Base-by-base conservation (phyloP, 176 grass and related monocot species). In the Pontederia paniculata region DNA sequence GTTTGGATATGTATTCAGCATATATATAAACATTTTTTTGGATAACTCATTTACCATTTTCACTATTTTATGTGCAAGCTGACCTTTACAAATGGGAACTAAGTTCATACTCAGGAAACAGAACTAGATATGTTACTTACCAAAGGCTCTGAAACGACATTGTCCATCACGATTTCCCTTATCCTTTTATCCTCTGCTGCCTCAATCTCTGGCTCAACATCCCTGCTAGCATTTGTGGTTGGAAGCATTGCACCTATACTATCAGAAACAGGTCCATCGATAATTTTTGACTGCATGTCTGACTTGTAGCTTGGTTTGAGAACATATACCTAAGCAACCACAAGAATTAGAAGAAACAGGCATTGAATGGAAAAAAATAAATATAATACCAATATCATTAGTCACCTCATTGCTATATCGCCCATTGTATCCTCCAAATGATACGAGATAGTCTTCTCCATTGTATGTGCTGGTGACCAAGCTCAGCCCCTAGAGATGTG, bases 391-490 rank as follows among this genome's bases (percentile, higher is more conserved):
- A 16, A 20, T n/a, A n/a, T 60, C 51, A 76, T 74, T 57, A 50
- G 52, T 77, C 77, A 97, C 93, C 80, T 91, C 87, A 22, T 91
- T 93, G 76, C 63, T 98, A 72, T 98, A 98, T 41, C 77, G 76
- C 42, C 94, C 94, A 75, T 93, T 98, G 65, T 98, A 98, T 77
- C 94, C 94, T 75, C 94, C 93, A 77, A 98, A 98, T 21, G 87
- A 91, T 55, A 98, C 74, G 55, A 98, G 87, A 77, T 83, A 98
- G 75, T 88, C 83, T 67, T 93, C 81, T 64, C 83, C 72, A n/a
- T 63, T 84, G 65, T 91, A 85, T 18, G 80, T 84, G 66, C 75
- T 82, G 64, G 65, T 60, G 42, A 93, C 73, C 70, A 93, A 80
- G 68, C 83, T 98, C 78, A 98, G 63, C 61, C 94, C 94, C 94